A percentile compares a stretch with the other conserved stretches of the same genome.
Evolutionary conservation across 2,329 filamentous ascomycete genomes (phyloP).

Genomic region (Fonsecaea pedrosoi): DNA sequence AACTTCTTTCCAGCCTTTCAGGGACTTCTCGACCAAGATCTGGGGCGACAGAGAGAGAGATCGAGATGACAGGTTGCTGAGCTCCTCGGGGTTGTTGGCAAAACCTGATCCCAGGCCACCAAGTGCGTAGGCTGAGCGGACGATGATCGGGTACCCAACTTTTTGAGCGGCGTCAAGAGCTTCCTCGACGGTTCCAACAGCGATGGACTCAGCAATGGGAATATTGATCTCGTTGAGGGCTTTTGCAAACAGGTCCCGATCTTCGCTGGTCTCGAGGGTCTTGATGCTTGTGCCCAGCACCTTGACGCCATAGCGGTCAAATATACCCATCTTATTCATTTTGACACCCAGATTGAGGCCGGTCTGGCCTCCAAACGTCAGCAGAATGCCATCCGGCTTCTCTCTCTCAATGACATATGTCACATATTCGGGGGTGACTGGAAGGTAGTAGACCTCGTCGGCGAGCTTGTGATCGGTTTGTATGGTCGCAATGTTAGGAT

Average conservation of each 20-base stretch:
- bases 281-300: conserved; percentile 94
- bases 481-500: conserved; percentile 98
- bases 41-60: conserved; percentile 94
- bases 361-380: conserved; percentile 97
- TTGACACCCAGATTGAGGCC: conserved; percentile 95
- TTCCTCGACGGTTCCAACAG: conserved; percentile 88
- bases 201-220: conserved; percentile 94
- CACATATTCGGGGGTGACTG: conserved; percentile 96
- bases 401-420: conserved; percentile 97
- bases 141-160: conserved; percentile 96
- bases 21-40: conserved; percentile 96
- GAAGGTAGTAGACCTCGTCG: conserved; percentile 97
- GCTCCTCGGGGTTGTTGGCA: conserved; percentile 90
- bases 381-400: conserved; percentile 93
- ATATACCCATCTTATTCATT: conserved; percentile 95
- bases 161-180: conserved; percentile 84
- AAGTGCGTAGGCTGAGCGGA: conserved; percentile 93
- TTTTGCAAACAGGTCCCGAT: conserved; percentile 94
- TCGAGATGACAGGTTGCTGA: conserved; percentile 89
- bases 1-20: conserved; percentile 99
- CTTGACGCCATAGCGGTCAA: conserved; percentile 93
- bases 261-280: conserved; percentile 92
- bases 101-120: conserved; percentile 97
- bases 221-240: conserved; percentile 97
- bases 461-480: conserved; percentile 96